Conservation (phyloP, 1,284 basidiomycete genomes). For the Cryptococcus wingfieldii region DNA sequence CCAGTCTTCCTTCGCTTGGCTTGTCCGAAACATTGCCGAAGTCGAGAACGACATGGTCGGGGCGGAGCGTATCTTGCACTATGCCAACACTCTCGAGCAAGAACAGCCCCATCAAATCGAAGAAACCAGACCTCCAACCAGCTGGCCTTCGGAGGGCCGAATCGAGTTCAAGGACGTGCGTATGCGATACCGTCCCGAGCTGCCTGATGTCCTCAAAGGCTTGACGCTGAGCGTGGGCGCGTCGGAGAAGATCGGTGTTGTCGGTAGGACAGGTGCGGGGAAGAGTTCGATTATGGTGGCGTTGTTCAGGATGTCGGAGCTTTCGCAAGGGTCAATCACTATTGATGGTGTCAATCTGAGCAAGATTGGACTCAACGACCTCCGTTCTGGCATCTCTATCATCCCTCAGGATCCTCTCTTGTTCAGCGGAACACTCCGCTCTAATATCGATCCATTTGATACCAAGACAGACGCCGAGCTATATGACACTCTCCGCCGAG, state of each 20-base stretch:
- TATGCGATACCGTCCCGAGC: constrained; percentile 37
- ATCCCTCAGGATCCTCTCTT: constrained; percentile 58
- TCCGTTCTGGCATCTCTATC: constrained; percentile 47
- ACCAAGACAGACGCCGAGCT: constrained; percentile 65
- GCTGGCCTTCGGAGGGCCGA: constrained; percentile 41
- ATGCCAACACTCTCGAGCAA: constrained; percentile 56
- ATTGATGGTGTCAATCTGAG: constrained; percentile 52
- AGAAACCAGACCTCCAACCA: constrained; percentile 54
- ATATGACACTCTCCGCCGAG: constrained; percentile 72
- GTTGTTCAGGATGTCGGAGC: constrained; percentile 66
- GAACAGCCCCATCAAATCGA: constrained; percentile 61
- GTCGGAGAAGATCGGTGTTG: constrained; percentile 57
- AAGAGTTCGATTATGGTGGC: constrained; percentile 56
- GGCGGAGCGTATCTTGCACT: constrained; percentile 61
- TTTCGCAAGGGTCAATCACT: constrained; percentile 55
- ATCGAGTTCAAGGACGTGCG: constrained; percentile 42
- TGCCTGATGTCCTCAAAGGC: constrained; percentile 37
- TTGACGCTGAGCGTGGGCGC: constrained; percentile 28
- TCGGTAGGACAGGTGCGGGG: constrained; percentile 66
- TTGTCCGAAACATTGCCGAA: constrained; percentile 60
- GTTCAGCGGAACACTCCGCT: constrained; percentile 57
- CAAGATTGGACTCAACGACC: constrained; percentile 50
- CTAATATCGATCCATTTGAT: constrained; percentile 66
- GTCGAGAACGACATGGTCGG: constrained; percentile 53
- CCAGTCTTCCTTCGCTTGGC: constrained; percentile 24